Percentiles rank a stretch among this genome's conserved stretches.
Conservation (phyloP, 2,329 filamentous ascomycete species). For the Aspergillus pseudoviridinutans region DNA sequence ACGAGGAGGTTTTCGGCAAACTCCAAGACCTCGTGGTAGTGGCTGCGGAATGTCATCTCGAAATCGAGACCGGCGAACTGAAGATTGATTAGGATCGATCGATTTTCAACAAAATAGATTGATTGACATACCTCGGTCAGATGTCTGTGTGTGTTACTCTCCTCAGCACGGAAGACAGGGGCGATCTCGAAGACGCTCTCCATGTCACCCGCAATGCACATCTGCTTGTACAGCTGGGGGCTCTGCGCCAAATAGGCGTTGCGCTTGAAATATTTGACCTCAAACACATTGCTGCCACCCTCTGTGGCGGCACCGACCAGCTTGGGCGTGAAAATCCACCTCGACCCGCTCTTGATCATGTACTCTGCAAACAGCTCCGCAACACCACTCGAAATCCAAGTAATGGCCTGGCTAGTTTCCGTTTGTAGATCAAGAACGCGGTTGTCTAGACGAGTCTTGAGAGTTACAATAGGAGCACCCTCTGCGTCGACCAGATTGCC, state of each 20-base stretch:
- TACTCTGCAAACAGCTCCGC: slow-evolving; percentile 73
- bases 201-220: slow-evolving; percentile 62
- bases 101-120: not conserved
- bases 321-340: slow-evolving; percentile 83
- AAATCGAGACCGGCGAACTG: slow-evolving; percentile 52
- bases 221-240: slow-evolving; percentile 65
- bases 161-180: slow-evolving; percentile 64
- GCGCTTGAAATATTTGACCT: slow-evolving; percentile 82
- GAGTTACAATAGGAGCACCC: slow-evolving; percentile 65
- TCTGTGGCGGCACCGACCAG: slow-evolving; percentile 87
- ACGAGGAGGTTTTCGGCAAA: slow-evolving; percentile 49
- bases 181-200: slow-evolving; percentile 62
- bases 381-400: slow-evolving; percentile 64
- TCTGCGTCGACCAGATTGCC: slow-evolving; percentile 48
- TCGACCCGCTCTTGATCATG: slow-evolving; percentile 69
- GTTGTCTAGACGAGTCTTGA: slow-evolving; percentile 86
- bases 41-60: slow-evolving; percentile 47
- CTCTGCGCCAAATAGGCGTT: slow-evolving; percentile 67
- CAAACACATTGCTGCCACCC: slow-evolving; percentile 88
- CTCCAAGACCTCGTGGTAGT: slow-evolving; percentile 50
- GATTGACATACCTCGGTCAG: slow-evolving; percentile 52
- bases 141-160: slow-evolving; percentile 64
- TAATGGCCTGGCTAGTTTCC: slow-evolving; percentile 85
- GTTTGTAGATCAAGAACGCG: slow-evolving; percentile 88
- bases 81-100: slow-evolving; percentile 12